Base-by-base conservation (phyloP, 1,139 yeast genomes). In the Candida glucosophila region DNA sequence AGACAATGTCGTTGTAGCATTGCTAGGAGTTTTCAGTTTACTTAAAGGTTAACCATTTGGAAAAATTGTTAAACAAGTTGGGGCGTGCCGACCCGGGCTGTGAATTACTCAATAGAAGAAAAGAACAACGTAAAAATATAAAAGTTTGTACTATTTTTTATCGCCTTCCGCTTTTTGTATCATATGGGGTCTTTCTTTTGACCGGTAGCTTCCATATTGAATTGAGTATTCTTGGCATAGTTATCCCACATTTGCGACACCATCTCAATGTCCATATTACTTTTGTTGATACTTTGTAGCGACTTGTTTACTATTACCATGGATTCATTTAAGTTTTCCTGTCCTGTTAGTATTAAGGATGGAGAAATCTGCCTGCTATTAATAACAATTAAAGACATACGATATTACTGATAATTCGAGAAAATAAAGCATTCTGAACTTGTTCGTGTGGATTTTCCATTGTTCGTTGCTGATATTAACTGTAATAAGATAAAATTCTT, bases 391-490 rank as follows among this genome's bases (percentile, higher is more conserved):
- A 6, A 10, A 5, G 14, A 67, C 81, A 22, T 62, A 74, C 85
- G 52, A 82, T 74, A 39, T 82, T 82, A 46, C 71, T 73, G 29
- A 81, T 75, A 19, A 85, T 81, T 36, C 95, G 72, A 14, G 85
- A 70, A 31, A 82, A 62, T 22, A 85, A 60, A 11, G 86, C 86
- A 35, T 73, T 78, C 44, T 86, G 95, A 6, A 75, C 82, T 44
- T 80, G 83, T 42, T 82, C 93, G 45, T 85, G 92, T 3, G 95
- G 96, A 43, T 85, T 85, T 54, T 82, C 90, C 93, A 82, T 79
- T n/a, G n/a, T n/a, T n/a, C n/a, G n/a, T n/a, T n/a, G n/a, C n/a
- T n/a, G n/a, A n/a, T n/a, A n/a, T n/a, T n/a, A n/a, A n/a, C n/a
- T n/a, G n/a, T n/a, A n/a, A n/a, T n/a, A n/a, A n/a, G n/a, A n/a